phyloP scores from a whole-genome alignment of 2,329 filamentous ascomycete genomes.

The Fusarium sp. region DNA sequence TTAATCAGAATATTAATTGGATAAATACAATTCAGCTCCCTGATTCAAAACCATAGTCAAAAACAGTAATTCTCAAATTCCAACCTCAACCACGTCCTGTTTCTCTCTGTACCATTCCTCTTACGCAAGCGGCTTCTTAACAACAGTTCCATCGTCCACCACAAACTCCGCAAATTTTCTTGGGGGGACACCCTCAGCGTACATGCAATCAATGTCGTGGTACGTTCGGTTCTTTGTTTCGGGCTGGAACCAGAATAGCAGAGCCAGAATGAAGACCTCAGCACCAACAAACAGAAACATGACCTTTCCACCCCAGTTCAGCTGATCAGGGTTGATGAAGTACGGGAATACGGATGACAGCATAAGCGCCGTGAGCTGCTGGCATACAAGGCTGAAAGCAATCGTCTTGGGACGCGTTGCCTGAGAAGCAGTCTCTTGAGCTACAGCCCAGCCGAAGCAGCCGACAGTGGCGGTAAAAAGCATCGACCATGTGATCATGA shows the following conservation, averaged over 20 bases:
- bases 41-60: no score
- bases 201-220: slow-evolving; percentile 53
- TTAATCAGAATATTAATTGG: no score
- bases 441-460: slow-evolving; percentile 51
- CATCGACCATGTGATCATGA: slow-evolving; percentile 54
- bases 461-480: slow-evolving; percentile 50
- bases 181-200: slow-evolving; percentile 44
- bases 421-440: slow-evolving; percentile 51
- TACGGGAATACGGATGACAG: slow-evolving; percentile 56
- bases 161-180: slow-evolving; percentile 48
- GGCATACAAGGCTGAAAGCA: slow-evolving; percentile 50
- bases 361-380: slow-evolving; percentile 56
- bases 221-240: slow-evolving; percentile 58
- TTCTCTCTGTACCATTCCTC: no score
- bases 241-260: slow-evolving; percentile 55
- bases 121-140: slow-evolving; percentile 8
- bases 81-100: no score
- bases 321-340: slow-evolving; percentile 57
- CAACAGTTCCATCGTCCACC: slow-evolving; percentile 35
- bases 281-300: slow-evolving; percentile 57
- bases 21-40: no score
- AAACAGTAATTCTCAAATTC: no score
- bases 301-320: slow-evolving; percentile 58
- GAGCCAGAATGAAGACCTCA: slow-evolving; percentile 53
- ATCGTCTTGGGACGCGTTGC: slow-evolving; percentile 51